These are phyloP conservation scores for Hericium erinaceus DNA, from an alignment of 768 basidiomycete species.

Conservation along the genomic window DNA sequence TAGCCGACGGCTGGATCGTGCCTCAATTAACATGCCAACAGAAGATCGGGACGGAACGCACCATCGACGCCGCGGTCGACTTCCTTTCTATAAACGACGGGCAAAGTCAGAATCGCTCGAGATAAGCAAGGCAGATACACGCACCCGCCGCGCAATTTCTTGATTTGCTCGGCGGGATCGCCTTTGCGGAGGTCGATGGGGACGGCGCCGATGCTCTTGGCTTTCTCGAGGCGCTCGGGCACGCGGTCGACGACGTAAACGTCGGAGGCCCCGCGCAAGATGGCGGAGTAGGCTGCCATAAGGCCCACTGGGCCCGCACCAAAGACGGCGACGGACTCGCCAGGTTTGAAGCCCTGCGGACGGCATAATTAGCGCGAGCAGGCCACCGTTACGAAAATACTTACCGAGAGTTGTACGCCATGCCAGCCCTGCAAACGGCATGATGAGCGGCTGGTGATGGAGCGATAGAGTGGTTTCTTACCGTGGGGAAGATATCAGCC, in stretches of 20 bases:
- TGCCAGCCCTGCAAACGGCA: constrained; percentile 35
- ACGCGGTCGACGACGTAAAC: constrained; percentile 51
- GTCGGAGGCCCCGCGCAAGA: constrained; percentile 40
- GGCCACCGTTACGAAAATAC: constrained; percentile 1
- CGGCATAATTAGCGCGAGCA: neutral
- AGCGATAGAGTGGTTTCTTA: constrained; percentile 14
- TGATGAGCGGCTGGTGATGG: too few relatives aligned
- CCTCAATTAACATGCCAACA: neutral
- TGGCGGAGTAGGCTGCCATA: constrained; percentile 50
- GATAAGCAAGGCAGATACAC: constrained; percentile 5
- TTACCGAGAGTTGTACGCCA: constrained; percentile 36
- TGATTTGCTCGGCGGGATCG: constrained; percentile 42
- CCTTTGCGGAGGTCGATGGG: constrained; percentile 39
- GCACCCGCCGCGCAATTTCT: constrained; percentile 34
- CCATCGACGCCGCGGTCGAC: constrained; percentile 45
- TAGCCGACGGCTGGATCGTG: constrained; percentile 33
- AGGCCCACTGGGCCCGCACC: constrained; percentile 47
- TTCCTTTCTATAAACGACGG: constrained; percentile 23
- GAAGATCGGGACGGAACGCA: neutral
- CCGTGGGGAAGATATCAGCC: constrained; percentile 49
- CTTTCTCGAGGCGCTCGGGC: constrained; percentile 41
- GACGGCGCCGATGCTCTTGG: constrained; percentile 40
- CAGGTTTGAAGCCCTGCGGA: constrained; percentile 36
- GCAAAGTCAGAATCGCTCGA: neutral
- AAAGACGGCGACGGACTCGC: constrained; percentile 44